Evolutionary conservation across 805 yeast species (phyloP).

Genomic region (Suhomyces emberorum): DNA sequence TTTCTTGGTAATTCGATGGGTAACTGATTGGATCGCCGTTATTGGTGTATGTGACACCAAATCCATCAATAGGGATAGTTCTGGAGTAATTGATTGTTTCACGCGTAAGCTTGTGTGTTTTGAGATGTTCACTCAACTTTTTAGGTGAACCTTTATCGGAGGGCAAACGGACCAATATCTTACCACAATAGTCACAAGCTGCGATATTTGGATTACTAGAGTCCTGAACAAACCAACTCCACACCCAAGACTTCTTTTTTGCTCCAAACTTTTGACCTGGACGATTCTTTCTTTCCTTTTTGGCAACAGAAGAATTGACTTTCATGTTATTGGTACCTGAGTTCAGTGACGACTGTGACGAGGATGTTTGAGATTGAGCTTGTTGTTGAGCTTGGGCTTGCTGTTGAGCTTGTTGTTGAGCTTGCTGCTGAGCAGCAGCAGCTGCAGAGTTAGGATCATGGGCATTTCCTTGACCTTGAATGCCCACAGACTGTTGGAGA

Average conservation of each 20-base stretch:
- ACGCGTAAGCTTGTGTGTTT: slow-evolving; percentile 48
- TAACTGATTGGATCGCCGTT: slow-evolving; percentile 27
- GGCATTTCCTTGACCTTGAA: slow-evolving; percentile 4
- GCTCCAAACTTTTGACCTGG: slow-evolving; percentile 61
- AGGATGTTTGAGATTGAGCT: neutral
- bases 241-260: slow-evolving; percentile 60
- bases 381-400: slow-evolving; percentile 2
- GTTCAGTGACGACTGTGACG: neutral
- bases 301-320: slow-evolving; percentile 5
- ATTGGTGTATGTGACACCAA: slow-evolving; percentile 32
- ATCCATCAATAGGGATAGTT: slow-evolving; percentile 36
- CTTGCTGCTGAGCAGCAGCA: neutral
- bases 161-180: slow-evolving; percentile 43
- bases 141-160: slow-evolving; percentile 60
- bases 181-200: slow-evolving; percentile 53
- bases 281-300: slow-evolving; percentile 38
- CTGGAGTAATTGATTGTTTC: slow-evolving; percentile 41
- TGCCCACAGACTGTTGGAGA: slow-evolving; percentile 6
- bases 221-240: slow-evolving; percentile 61
- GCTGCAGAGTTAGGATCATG: slow-evolving; percentile 3
- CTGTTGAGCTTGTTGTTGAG: slow-evolving; percentile 1
- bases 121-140: slow-evolving; percentile 54
- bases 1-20: slow-evolving; percentile 13
- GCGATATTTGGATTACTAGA: slow-evolving; percentile 46
- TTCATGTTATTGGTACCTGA: neutral